Evolutionary conservation across 2,329 filamentous ascomycete genomes (phyloP).

Genomic region (Hymenotorrendiella dingleyae): DNA sequence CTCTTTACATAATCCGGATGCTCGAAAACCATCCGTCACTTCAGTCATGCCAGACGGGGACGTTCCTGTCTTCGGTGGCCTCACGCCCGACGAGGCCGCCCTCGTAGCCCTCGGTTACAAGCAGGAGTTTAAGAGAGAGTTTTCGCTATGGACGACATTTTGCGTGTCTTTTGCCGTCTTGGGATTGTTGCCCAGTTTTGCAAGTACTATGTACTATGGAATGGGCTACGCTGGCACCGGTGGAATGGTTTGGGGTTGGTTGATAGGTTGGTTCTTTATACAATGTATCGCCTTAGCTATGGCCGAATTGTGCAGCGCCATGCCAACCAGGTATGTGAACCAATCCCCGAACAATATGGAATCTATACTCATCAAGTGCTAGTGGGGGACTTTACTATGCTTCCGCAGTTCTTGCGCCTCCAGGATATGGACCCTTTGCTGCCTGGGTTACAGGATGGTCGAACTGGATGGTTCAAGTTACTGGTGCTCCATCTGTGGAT

Average conservation of each 20-base stretch:
- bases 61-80: slow-evolving; percentile 38
- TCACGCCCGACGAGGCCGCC: slow-evolving; percentile 52
- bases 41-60: slow-evolving; percentile 45
- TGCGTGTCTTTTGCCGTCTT: slow-evolving; percentile 69
- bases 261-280: slow-evolving; percentile 67
- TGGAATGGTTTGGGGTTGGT: slow-evolving; percentile 72
- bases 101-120: slow-evolving; percentile 55
- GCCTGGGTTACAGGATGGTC: slow-evolving; percentile 67
- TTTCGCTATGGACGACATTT: slow-evolving; percentile 68
- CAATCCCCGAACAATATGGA: neutral
- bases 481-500: slow-evolving; percentile 59
- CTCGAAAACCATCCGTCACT: slow-evolving; percentile 36
- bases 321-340: slow-evolving; percentile 54
- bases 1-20: slow-evolving; percentile 4
- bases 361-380: neutral
- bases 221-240: slow-evolving; percentile 53
- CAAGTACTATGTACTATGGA: slow-evolving; percentile 66
- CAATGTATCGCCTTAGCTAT: slow-evolving; percentile 63
- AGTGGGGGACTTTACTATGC: slow-evolving; percentile 70
- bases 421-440: slow-evolving; percentile 59
- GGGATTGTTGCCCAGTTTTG: slow-evolving; percentile 65
- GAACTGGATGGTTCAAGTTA: slow-evolving; percentile 64
- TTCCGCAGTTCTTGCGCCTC: slow-evolving; percentile 62
- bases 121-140: slow-evolving; percentile 55
- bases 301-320: slow-evolving; percentile 67